phyloP scores from a whole-genome alignment of 192 early-diverging fungal genomes.

The Podila epigama region DNA sequence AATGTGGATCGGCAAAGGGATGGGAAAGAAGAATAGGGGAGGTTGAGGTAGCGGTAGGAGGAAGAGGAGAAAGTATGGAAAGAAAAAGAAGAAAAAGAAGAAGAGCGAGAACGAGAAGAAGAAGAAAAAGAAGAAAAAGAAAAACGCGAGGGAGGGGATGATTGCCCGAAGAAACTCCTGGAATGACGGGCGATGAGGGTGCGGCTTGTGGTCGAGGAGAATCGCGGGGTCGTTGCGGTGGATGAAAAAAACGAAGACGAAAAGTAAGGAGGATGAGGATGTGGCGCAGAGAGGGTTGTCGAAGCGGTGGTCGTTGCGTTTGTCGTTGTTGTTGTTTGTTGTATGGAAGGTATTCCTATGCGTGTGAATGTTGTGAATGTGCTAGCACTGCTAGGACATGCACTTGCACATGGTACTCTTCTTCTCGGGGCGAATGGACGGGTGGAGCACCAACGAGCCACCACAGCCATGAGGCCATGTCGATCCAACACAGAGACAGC shows the following conservation, averaged over 20 bases:
- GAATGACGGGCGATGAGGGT: slow-evolving; percentile 1
- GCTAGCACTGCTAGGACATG: no score
- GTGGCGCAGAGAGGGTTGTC: no score
- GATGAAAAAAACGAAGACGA: not conserved
- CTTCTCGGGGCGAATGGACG: no score
- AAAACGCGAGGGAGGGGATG: not conserved
- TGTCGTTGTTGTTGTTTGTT: no score
- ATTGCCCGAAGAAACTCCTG: slow-evolving; percentile 1
- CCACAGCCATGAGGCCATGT: no score
- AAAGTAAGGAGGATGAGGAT: not conserved
- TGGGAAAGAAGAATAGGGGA: not conserved
- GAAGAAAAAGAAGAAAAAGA: not conserved
- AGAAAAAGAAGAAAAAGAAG: slow-evolving; percentile 1
- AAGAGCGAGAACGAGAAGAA: not conserved
- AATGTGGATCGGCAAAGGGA: not conserved
- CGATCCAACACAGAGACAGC: no score
- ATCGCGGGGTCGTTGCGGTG: not conserved
- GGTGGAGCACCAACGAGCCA: no score
- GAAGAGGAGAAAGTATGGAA: not conserved
- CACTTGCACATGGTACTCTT: no score
- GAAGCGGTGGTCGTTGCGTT: no score
- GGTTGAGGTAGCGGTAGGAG: not conserved
- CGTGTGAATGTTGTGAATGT: no score
- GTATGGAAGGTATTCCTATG: no score
- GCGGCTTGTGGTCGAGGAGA: slow-evolving; percentile 1